Evolutionary conservation across 352 stramenopile genomes (phyloP).

Genomic region (Pythium biforme): DNA sequence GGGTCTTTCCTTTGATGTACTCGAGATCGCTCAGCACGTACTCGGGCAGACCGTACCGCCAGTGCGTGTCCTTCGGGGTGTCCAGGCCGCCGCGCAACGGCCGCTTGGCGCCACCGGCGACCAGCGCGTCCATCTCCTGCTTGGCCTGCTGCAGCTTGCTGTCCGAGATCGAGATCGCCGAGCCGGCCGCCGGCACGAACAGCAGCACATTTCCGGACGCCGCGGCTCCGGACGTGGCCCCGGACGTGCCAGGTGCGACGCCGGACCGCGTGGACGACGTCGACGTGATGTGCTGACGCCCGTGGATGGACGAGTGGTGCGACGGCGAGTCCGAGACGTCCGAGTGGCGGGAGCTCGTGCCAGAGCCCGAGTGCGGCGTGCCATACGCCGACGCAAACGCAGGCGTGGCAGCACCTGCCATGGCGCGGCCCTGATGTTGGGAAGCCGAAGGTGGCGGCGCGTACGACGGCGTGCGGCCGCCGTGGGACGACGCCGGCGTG

Average conservation of each 20-base stretch:
- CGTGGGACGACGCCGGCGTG: neutral
- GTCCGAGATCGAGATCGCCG: slow-evolving; percentile 63
- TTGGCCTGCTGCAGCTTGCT: slow-evolving; percentile 56
- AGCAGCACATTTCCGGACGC: slow-evolving; percentile 60
- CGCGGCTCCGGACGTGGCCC: slow-evolving; percentile 28
- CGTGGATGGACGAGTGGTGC: slow-evolving; percentile 13
- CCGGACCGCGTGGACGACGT: slow-evolving; percentile 27
- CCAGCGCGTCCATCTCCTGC: slow-evolving; percentile 54
- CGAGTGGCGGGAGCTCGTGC: slow-evolving; percentile 11
- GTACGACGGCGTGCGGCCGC: neutral
- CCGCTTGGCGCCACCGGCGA: slow-evolving; percentile 48
- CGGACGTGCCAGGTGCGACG: slow-evolving; percentile 12
- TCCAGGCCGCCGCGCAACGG: slow-evolving; percentile 48
- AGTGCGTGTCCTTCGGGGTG: slow-evolving; percentile 32
- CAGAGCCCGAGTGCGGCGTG: slow-evolving; percentile 1
- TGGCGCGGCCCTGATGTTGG: neutral
- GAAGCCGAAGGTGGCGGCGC: neutral
- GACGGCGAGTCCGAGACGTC: slow-evolving; percentile 23
- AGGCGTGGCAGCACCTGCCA: neutral
- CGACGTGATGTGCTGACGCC: neutral
- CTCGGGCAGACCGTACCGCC: slow-evolving; percentile 67
- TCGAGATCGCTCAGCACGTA: slow-evolving; percentile 78
- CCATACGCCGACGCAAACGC: neutral
- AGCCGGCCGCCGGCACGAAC: slow-evolving; percentile 67
- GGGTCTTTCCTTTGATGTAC: slow-evolving; percentile 59